Conservation (phyloP, 495 filamentous ascomycete genomes). For the Halenospora varia region DNA sequence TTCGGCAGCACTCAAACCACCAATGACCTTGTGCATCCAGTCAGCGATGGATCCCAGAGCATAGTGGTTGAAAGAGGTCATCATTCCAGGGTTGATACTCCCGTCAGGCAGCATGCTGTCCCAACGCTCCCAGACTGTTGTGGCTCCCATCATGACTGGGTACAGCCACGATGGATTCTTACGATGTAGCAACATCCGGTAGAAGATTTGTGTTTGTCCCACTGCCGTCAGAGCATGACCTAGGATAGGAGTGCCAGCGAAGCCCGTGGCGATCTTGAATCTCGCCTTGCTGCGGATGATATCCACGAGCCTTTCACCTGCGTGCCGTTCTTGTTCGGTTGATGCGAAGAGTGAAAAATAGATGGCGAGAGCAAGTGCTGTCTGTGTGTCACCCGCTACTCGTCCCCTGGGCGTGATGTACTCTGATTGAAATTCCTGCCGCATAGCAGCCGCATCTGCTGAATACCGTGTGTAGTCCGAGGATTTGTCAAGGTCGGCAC, state of each 20-base stretch:
- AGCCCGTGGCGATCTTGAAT: slow-evolving; percentile 49
- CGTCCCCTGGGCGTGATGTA: slow-evolving; percentile 37
- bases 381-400: slow-evolving; percentile 45
- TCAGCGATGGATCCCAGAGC: slow-evolving; percentile 37
- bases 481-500: slow-evolving; percentile 25
- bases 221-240: slow-evolving; percentile 37
- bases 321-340: slow-evolving; percentile 31
- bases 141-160: slow-evolving; percentile 46
- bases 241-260: slow-evolving; percentile 49
- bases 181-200: slow-evolving; percentile 22
- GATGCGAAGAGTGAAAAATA: slow-evolving; percentile 37
- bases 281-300: too few species aligned
- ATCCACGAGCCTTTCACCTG: too few species aligned
- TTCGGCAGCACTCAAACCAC: slow-evolving; percentile 28
- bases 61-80: slow-evolving; percentile 56
- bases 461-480: neutral
- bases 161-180: slow-evolving; percentile 45
- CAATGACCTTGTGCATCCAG: slow-evolving; percentile 29
- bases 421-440: slow-evolving; percentile 36
- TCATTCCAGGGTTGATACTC: slow-evolving; percentile 43
- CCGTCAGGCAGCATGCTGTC: slow-evolving; percentile 48
- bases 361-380: slow-evolving; percentile 39
- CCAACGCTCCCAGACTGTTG: slow-evolving; percentile 53
- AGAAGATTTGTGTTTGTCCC: slow-evolving; percentile 30
- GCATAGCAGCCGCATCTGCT: slow-evolving; percentile 22